A percentile compares a stretch with the other conserved stretches of the same genome.
These are phyloP conservation scores for Xerocomus nothofagi DNA, from an alignment of 1,284 basidiomycete genomes.

Conservation along the genomic window DNA sequence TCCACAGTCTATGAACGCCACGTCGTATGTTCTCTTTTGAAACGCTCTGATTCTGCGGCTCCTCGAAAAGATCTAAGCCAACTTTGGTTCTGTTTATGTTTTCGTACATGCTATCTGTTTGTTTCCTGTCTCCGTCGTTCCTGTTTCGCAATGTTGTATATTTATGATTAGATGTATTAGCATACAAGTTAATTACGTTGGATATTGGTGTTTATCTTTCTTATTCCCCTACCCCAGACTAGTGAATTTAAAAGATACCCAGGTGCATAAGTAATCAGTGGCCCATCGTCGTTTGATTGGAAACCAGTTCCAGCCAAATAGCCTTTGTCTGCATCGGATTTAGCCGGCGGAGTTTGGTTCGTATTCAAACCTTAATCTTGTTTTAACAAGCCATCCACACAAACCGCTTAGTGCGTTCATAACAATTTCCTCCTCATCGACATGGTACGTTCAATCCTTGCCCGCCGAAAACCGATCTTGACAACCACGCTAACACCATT, in stretches of 20 bases:
- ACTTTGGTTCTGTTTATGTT: constrained; percentile 17
- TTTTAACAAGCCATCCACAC: constrained; percentile 22
- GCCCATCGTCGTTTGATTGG: too few relatives aligned
- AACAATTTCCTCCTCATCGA: constrained; percentile 9
- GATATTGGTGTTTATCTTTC: neutral
- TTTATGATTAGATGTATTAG: constrained; percentile 21
- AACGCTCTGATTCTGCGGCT: neutral
- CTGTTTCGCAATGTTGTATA: constrained; percentile 14
- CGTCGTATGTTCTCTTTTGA: neutral
- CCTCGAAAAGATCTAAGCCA: constrained; percentile 3
- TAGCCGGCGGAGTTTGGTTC: constrained; percentile 26
- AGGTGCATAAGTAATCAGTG: too few relatives aligned
- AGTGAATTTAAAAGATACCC: constrained; percentile 14
- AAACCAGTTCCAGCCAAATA: too few relatives aligned
- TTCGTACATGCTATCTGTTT: constrained; percentile 19
- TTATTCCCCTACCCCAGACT: neutral
- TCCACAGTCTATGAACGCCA: neutral
- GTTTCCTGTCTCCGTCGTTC: neutral
- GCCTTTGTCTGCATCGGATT: constrained; percentile 7
- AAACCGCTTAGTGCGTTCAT: neutral
- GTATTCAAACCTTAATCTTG: constrained; percentile 30
- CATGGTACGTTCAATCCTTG: constrained; percentile 33
- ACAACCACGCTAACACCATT: too few relatives aligned
- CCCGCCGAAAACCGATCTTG: too few relatives aligned
- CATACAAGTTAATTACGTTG: constrained; percentile 12